A percentile compares a stretch with the other conserved stretches of the same genome.
Conservation (phyloP, 2,329 filamentous ascomycete species). For the Dactylonectria macrodidyma region DNA sequence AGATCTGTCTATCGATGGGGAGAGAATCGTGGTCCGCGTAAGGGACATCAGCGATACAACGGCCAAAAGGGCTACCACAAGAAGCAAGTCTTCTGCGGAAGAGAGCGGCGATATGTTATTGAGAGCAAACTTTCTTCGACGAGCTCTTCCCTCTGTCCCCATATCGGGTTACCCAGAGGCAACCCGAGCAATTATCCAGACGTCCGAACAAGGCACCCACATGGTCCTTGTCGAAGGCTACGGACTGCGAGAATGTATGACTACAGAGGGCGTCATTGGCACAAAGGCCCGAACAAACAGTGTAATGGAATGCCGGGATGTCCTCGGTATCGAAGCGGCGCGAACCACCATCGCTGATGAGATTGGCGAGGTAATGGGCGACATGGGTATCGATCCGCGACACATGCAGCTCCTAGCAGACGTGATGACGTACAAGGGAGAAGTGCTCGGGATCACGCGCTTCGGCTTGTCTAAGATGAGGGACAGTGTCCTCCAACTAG, state of each 20-base stretch:
- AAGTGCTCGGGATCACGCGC: constrained; percentile 95
- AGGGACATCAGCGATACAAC: constrained; percentile 67
- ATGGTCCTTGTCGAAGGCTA: constrained; percentile 95
- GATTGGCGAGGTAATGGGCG: constrained; percentile 90
- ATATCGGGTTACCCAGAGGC: constrained; percentile 93
- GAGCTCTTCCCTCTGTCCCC: constrained; percentile 84
- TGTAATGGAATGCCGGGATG: constrained; percentile 88
- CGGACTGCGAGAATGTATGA: constrained; percentile 91
- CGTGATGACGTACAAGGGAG: constrained; percentile 99
- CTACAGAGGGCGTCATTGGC: constrained; percentile 90
- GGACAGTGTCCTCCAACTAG: constrained; percentile 92
- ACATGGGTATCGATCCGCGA: constrained; percentile 96
- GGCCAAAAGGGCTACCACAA: constrained; percentile 60
- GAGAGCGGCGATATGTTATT: constrained; percentile 71
- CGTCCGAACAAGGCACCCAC: constrained; percentile 77
- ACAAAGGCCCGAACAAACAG: constrained; percentile 83
- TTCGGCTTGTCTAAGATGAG: constrained; percentile 98
- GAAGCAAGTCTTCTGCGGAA: constrained; percentile 61
- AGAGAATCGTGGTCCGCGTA: constrained; percentile 82
- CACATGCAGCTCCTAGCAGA: constrained; percentile 98
- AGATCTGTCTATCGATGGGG: constrained; percentile 73
- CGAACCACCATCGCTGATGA: constrained; percentile 90
- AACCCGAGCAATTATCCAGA: constrained; percentile 89
- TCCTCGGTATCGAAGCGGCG: constrained; percentile 96
- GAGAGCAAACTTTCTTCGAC: constrained; percentile 88